Evolutionary conservation across 2,329 filamentous ascomycete genomes (phyloP).

Genomic region (Ophiostoma sp.): DNA sequence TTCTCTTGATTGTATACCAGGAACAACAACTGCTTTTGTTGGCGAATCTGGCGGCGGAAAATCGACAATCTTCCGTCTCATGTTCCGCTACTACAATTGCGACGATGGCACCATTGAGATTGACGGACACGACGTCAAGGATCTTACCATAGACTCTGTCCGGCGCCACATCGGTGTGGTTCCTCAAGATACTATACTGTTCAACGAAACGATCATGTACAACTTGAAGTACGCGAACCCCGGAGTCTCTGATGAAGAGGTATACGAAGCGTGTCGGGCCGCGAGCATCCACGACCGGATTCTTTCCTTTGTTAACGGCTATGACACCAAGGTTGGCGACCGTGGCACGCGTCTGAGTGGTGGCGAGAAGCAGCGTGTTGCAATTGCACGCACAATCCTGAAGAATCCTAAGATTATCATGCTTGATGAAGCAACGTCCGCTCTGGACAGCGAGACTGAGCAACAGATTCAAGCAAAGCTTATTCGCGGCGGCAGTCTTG

Average conservation of each 20-base stretch:
- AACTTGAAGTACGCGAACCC: slow-evolving; percentile 56
- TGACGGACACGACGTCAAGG: slow-evolving; percentile 80
- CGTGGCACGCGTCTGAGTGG: slow-evolving; percentile 57
- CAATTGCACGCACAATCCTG: slow-evolving; percentile 65
- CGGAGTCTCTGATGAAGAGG: slow-evolving; percentile 49
- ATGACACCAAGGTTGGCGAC: slow-evolving; percentile 55
- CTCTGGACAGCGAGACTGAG: slow-evolving; percentile 64
- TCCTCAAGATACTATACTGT: slow-evolving; percentile 83
- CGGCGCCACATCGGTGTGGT: slow-evolving; percentile 91
- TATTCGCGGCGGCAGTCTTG: slow-evolving; percentile 61
- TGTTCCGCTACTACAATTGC: slow-evolving; percentile 95
- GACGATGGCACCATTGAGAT: slow-evolving; percentile 77
- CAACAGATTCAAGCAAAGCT: slow-evolving; percentile 66
- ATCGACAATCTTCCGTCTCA: slow-evolving; percentile 90
- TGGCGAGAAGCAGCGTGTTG: slow-evolving; percentile 61
- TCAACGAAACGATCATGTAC: slow-evolving; percentile 58
- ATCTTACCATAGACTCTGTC: slow-evolving; percentile 90
- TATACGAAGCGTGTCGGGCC: slow-evolving; percentile 52
- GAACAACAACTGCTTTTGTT: slow-evolving; percentile 92
- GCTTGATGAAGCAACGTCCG: slow-evolving; percentile 71
- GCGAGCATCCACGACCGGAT: slow-evolving; percentile 59
- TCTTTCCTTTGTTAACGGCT: slow-evolving; percentile 53
- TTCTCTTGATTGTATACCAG: slow-evolving; percentile 80
- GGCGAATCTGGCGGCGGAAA: slow-evolving; percentile 97
- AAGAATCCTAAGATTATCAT: slow-evolving; percentile 70